These are phyloP conservation scores for Kernera saxatilis DNA, from an alignment of 345 rosid species.

Conservation along the genomic window DNA sequence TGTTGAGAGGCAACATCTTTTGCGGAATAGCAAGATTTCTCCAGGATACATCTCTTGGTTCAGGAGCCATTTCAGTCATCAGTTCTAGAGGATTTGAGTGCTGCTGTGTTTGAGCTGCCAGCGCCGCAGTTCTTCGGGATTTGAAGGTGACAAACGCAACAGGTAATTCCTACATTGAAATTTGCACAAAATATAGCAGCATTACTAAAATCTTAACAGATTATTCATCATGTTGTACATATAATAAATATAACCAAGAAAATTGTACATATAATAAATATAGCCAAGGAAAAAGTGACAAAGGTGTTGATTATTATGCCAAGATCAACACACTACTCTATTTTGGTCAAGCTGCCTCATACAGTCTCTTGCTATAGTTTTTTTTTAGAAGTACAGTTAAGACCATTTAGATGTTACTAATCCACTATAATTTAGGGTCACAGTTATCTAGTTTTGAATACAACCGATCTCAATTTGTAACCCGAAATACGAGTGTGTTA, in stretches of 20 bases:
- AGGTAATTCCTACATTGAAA: conserved; percentile 58
- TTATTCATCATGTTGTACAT: neutral
- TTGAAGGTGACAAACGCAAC: conserved; percentile 83
- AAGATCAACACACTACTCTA: neutral
- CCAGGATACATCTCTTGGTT: conserved; percentile 82
- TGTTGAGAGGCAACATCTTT: conserved; percentile 49
- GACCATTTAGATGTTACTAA: neutral
- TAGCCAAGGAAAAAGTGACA: neutral
- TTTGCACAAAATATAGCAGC: neutral
- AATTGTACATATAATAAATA: neutral
- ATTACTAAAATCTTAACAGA: neutral
- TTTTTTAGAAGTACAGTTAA: neutral
- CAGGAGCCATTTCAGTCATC: conserved; percentile 84
- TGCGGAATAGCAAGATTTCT: conserved; percentile 55
- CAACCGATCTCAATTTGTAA: neutral
- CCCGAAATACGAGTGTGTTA: neutral
- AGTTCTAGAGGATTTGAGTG: conserved; percentile 67
- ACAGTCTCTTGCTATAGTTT: neutral
- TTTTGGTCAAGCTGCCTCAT: neutral
- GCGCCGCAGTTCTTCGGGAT: conserved; percentile 59
- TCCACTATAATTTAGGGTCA: neutral
- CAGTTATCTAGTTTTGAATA: neutral
- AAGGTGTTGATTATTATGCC: neutral
- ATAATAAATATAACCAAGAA: neutral
- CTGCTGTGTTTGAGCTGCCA: conserved; percentile 82